These are phyloP conservation scores for Claviceps purpurea DNA, from an alignment of 2,329 filamentous ascomycete genomes.

Conservation along the genomic window DNA sequence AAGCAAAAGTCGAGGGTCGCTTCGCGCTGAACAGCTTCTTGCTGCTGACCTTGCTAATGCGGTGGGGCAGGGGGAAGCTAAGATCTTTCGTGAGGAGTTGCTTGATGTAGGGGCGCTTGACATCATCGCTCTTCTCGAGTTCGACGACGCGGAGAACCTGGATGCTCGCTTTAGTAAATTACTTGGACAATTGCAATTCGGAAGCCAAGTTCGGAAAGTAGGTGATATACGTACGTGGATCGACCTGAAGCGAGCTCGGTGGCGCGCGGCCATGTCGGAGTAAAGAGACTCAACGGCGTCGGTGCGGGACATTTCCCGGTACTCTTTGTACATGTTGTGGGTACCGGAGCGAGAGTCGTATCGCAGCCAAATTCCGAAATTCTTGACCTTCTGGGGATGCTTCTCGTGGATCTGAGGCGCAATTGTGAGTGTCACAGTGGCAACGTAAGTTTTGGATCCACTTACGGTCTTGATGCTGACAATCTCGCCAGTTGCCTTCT, in stretches of 20 bases:
- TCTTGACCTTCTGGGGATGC: slow-evolving; percentile 99
- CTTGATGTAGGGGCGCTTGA: slow-evolving; percentile 99
- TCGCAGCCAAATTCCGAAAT: slow-evolving; percentile 99
- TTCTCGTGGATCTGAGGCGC: slow-evolving; percentile 79
- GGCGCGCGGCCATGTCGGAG: slow-evolving; percentile 98
- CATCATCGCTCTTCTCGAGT: slow-evolving; percentile 82
- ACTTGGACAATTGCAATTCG: not conserved
- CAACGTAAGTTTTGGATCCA: not conserved
- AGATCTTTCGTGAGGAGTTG: slow-evolving; percentile 92
- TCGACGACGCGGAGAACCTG: slow-evolving; percentile 98
- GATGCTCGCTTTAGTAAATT: slow-evolving; percentile 7
- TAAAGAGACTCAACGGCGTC: slow-evolving; percentile 95
- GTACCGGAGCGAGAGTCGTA: slow-evolving; percentile 99
- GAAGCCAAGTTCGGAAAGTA: slow-evolving; percentile 12
- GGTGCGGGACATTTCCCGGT: slow-evolving; percentile 94
- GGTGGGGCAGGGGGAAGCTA: slow-evolving; percentile 98
- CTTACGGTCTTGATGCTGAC: slow-evolving; percentile 87
- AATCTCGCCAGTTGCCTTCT: slow-evolving; percentile 99
- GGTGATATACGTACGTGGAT: slow-evolving; percentile 72
- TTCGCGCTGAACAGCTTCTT: slow-evolving; percentile 88
- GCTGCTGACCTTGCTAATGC: slow-evolving; percentile 66
- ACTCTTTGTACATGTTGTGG: slow-evolving; percentile 99
- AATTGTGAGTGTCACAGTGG: slow-evolving; percentile 5
- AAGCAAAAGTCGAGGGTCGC: slow-evolving; percentile 96
- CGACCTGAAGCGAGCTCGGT: slow-evolving; percentile 90